Percentiles rank a stretch among this genome's conserved stretches.
Evolutionary conservation across 1,139 yeast species (phyloP).

Genomic region (Geotrichum reessii): DNA sequence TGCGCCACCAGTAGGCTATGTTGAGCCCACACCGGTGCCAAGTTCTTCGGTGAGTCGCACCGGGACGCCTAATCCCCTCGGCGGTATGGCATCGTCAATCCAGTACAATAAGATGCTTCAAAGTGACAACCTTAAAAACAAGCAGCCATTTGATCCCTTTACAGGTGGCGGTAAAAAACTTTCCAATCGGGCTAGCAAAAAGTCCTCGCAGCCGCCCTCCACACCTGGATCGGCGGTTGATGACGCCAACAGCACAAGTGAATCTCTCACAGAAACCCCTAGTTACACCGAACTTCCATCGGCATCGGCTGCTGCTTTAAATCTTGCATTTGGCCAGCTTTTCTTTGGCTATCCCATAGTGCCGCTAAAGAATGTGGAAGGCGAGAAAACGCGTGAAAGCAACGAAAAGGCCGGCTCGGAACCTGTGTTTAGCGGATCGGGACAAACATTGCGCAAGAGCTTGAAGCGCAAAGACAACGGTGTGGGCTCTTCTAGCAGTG

Average conservation of each 20-base stretch:
- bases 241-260: not conserved
- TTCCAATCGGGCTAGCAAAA: constrained; percentile 48
- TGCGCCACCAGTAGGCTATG: constrained; percentile 98
- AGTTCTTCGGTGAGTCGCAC: constrained; percentile 29
- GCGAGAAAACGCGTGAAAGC: constrained; percentile 37
- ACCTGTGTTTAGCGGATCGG: constrained; percentile 18
- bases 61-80: constrained; percentile 38
- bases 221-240: not conserved
- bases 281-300: constrained; percentile 32
- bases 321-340: constrained; percentile 75
- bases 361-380: constrained; percentile 54
- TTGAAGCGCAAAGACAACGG: constrained; percentile 63
- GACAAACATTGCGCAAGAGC: constrained; percentile 45
- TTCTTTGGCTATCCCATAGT: constrained; percentile 90
- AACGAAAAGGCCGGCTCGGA: constrained; percentile 23
- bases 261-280: not conserved
- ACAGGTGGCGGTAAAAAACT: constrained; percentile 66
- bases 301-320: constrained; percentile 66
- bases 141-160: constrained; percentile 36
- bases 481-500: not conserved
- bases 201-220: constrained; percentile 19
- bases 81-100: constrained; percentile 75
- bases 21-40: constrained; percentile 52
- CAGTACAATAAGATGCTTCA: constrained; percentile 52
- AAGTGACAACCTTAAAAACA: constrained; percentile 13